Conservation (phyloP, 2,329 filamentous ascomycete species). For the Fusarium solani-melongenae region DNA sequence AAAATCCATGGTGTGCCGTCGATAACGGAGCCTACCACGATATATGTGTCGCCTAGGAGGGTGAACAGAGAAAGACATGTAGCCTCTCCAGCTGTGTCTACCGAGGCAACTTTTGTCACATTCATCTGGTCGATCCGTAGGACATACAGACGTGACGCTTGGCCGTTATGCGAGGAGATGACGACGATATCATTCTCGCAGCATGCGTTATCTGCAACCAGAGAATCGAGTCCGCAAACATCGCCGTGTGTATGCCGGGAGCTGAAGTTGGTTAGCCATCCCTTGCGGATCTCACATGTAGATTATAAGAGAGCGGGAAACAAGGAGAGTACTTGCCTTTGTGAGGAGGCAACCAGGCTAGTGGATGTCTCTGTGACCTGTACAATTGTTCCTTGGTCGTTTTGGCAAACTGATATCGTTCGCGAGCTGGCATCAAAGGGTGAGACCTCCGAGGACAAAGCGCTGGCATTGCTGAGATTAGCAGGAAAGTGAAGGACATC, state of each 20-base stretch:
- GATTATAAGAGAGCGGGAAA: neutral
- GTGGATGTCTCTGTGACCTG: constrained; percentile 66
- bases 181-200: constrained; percentile 53
- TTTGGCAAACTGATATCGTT: constrained; percentile 60
- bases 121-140: constrained; percentile 50
- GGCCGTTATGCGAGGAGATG: constrained; percentile 54
- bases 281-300: neutral
- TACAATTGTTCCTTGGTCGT: constrained; percentile 53
- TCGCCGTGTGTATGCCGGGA: constrained; percentile 48
- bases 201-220: constrained; percentile 56
- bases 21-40: constrained; percentile 51
- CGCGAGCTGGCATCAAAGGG: constrained; percentile 64
- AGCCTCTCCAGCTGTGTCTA: constrained; percentile 58
- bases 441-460: constrained; percentile 53
- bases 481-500: constrained; percentile 60
- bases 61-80: constrained; percentile 58
- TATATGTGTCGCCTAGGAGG: constrained; percentile 38
- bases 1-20: constrained; percentile 49
- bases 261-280: constrained; percentile 35
- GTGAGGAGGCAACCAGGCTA: constrained; percentile 51
- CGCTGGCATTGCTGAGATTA: constrained; percentile 58
- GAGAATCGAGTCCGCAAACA: constrained; percentile 42
- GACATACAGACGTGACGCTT: constrained; percentile 53
- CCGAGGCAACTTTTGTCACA: constrained; percentile 44
- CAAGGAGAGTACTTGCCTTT: constrained; percentile 41